Evolutionary conservation across 306 rosid species (phyloP), one percentile per base, ranked within the genome.

Genomic region (Cercis canadensis): DNA sequence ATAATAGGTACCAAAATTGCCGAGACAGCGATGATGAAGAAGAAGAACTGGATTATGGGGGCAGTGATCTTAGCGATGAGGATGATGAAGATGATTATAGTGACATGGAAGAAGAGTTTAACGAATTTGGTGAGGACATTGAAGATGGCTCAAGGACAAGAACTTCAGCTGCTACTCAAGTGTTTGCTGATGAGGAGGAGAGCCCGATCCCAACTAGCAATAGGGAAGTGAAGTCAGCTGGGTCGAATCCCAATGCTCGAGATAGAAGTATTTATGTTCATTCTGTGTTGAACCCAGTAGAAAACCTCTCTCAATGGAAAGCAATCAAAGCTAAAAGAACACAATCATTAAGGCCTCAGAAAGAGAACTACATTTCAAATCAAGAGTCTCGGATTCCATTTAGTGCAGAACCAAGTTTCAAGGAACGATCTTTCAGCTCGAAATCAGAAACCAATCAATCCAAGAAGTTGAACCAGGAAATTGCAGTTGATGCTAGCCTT

Each of bases 401-500:
- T 54, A 66, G 85, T 43, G 75, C 74, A 14, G 84, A 85, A 59
- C 70, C 65, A 54, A 46, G 67, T 71, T 74, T 57, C 8, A 72
- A 76, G 76, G 84, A 82, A 54, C 44, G 52, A 14, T 63, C 90
- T 29, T 84, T 79, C 45, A 66, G 77, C 76, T 80, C 78, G 65
- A 80, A 77, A 67, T 78, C 84, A 5, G 81, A 77, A 76, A 40
- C 55, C 6, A 81, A 76, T 47, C 72, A 74, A 69, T 14, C 80
- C 8, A 88, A 77, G 78, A 85, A 79, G 65, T 68, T 74, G 70
- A 70, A 74, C 65, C 82, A 78, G 64, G 96, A 87, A 50, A 59
- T 87, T 14, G 77, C 87, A 49, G 97, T 92, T 58, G 96, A 92
- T 80, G 89, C 98, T 11, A 92, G 98, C 85, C 86, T 92, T 9